Evolutionary conservation across 371 early-diverging fungal genomes (phyloP).

Genomic region (Rhizopus microsporus): DNA sequence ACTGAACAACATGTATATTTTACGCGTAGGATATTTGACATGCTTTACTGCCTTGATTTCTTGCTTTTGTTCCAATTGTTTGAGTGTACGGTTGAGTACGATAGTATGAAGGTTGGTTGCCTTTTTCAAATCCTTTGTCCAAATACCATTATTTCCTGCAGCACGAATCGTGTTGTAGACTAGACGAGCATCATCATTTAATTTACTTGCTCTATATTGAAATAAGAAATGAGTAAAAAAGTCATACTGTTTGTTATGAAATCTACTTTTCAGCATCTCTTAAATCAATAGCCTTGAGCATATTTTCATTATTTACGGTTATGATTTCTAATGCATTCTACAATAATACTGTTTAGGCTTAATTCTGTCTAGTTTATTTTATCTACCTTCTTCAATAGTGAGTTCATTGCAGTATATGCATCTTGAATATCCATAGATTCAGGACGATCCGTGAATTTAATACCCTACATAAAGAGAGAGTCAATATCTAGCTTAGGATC

Average conservation of each 20-base stretch:
- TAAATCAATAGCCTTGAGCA: slow-evolving; percentile 40
- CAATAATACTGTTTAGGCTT: neutral
- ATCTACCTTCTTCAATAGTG: slow-evolving; percentile 51
- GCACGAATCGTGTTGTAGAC: slow-evolving; percentile 83
- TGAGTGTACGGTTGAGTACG: slow-evolving; percentile 81
- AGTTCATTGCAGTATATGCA: slow-evolving; percentile 51
- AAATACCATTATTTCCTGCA: slow-evolving; percentile 86
- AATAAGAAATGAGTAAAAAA: neutral
- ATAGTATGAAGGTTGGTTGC: slow-evolving; percentile 85
- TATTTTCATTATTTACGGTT: slow-evolving; percentile 40
- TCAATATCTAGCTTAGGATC: neutral
- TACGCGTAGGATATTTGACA: slow-evolving; percentile 91
- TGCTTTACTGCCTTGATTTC: slow-evolving; percentile 94
- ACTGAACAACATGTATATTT: slow-evolving; percentile 93
- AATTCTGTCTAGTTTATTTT: neutral
- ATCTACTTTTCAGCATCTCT: slow-evolving; percentile 48
- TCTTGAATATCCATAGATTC: slow-evolving; percentile 44
- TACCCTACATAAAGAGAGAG: slow-evolving; percentile 22
- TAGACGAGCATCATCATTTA: slow-evolving; percentile 53
- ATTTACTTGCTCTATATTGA: slow-evolving; percentile 39
- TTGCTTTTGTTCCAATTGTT: slow-evolving; percentile 79
- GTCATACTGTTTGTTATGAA: neutral
- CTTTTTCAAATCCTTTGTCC: slow-evolving; percentile 89
- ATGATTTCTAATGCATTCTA: slow-evolving; percentile 38
- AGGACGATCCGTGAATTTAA: slow-evolving; percentile 48